A percentile compares a stretch with the other conserved stretches of the same genome.
Conservation (phyloP, 805 yeast genomes). For the Candida dajiaensis region DNA sequence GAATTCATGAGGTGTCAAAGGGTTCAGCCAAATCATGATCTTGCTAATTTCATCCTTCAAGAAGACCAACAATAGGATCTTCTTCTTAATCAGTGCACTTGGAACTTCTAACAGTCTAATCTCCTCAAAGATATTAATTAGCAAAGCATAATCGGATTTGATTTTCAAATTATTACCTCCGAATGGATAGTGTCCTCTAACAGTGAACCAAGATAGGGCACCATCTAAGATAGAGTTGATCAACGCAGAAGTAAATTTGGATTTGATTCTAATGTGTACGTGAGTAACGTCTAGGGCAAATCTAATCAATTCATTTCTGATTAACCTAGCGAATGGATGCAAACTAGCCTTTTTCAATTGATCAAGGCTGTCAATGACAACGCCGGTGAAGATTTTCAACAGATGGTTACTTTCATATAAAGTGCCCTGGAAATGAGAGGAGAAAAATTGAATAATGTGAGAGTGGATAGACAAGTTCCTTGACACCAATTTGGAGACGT, state of each 20-base stretch:
- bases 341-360: slow-evolving; percentile 54
- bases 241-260: slow-evolving; percentile 40
- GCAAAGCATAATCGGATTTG: slow-evolving; percentile 57
- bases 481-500: slow-evolving; percentile 43
- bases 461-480: slow-evolving; percentile 60
- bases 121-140: slow-evolving; percentile 42
- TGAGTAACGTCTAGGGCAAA: slow-evolving; percentile 62
- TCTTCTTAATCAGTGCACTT: slow-evolving; percentile 37
- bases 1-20: slow-evolving; percentile 24
- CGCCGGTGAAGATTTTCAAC: slow-evolving; percentile 59
- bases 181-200: slow-evolving; percentile 63
- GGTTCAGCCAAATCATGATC: slow-evolving; percentile 70
- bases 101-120: slow-evolving; percentile 11
- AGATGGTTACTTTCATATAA: slow-evolving; percentile 65
- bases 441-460: slow-evolving; percentile 57
- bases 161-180: slow-evolving; percentile 76
- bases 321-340: slow-evolving; percentile 76
- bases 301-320: slow-evolving; percentile 66
- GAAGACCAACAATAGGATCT: slow-evolving; percentile 52
- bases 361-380: slow-evolving; percentile 50
- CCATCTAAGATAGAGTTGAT: slow-evolving; percentile 50
- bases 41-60: slow-evolving; percentile 70
- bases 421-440: slow-evolving; percentile 77
- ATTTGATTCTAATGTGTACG: slow-evolving; percentile 44
- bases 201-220: slow-evolving; percentile 73